Percentiles rank a stretch among this genome's conserved stretches.
phyloP scores from a whole-genome alignment of 1,284 basidiomycete genomes.

The Albatrellus sp. region DNA sequence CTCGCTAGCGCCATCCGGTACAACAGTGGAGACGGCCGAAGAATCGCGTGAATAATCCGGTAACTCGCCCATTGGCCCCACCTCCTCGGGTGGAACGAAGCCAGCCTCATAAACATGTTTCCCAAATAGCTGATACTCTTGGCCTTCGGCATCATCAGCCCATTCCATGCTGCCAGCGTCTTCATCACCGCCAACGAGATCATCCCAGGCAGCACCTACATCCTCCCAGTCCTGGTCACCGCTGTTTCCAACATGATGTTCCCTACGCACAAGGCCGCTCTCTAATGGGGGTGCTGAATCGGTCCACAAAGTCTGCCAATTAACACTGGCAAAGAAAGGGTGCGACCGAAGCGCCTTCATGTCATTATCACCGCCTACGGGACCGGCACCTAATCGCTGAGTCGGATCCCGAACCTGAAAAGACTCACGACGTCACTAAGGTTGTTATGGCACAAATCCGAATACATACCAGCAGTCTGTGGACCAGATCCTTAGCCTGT shows the following conservation, averaged over 20 bases:
- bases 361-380: slow-evolving; percentile 31
- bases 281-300: slow-evolving; percentile 46
- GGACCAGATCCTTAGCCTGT: slow-evolving; percentile 55
- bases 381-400: slow-evolving; percentile 56
- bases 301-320: slow-evolving; percentile 72
- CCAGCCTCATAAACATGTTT: slow-evolving; percentile 8
- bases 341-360: slow-evolving; percentile 58
- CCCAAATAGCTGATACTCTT: slow-evolving; percentile 17
- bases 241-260: slow-evolving; percentile 19
- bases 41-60: slow-evolving; percentile 15
- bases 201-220: slow-evolving; percentile 44
- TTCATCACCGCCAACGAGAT: slow-evolving; percentile 21
- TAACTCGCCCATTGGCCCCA: slow-evolving; percentile 22
- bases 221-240: slow-evolving; percentile 31
- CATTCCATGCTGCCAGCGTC: slow-evolving; percentile 23
- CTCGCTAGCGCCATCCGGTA: slow-evolving; percentile 2
- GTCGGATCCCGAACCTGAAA: slow-evolving; percentile 36
- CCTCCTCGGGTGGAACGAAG: slow-evolving; percentile 13
- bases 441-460: background rate
- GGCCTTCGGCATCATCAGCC: slow-evolving; percentile 33
- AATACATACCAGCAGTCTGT: slow-evolving; percentile 43
- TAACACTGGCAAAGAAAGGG: slow-evolving; percentile 60
- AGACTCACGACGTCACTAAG: background rate
- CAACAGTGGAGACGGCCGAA: background rate
- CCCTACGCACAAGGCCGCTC: slow-evolving; percentile 40